Conservation (phyloP, 108 stramenopile species). For the Conticribra guillardii region DNA sequence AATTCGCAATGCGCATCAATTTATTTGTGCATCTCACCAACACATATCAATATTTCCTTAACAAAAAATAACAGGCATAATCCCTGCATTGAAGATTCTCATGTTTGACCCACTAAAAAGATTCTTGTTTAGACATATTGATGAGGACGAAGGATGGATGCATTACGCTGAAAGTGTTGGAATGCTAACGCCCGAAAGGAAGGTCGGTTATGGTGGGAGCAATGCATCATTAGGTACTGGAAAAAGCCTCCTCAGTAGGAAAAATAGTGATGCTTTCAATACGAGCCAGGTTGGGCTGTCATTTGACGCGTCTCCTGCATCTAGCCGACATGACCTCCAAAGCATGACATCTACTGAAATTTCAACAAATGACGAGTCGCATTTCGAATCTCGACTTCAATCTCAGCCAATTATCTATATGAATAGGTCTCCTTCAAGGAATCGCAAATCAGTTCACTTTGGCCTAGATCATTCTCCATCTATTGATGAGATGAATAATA, state of each 20-base stretch:
- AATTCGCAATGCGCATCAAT: no score
- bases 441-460: neutral
- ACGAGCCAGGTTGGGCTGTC: neutral
- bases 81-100: slow-evolving; percentile 55
- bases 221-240: neutral
- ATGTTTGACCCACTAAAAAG: slow-evolving; percentile 51
- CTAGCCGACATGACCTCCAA: neutral
- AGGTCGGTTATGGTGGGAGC: neutral
- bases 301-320: no score
- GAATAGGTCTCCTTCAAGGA: neutral
- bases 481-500: no score
- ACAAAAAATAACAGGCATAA: no score
- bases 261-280: neutral
- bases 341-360: neutral
- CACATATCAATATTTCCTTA: no score
- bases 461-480: no score
- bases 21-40: no score
- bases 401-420: neutral
- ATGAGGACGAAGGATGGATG: slow-evolving; percentile 49
- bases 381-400: neutral
- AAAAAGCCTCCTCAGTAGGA: neutral
- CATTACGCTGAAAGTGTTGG: slow-evolving; percentile 51
- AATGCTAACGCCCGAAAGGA: slow-evolving; percentile 43
- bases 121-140: slow-evolving; percentile 62
- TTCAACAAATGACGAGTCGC: neutral